phyloP scores from a whole-genome alignment of 2,329 filamentous ascomycete species.

The Microdochium paspali region DNA sequence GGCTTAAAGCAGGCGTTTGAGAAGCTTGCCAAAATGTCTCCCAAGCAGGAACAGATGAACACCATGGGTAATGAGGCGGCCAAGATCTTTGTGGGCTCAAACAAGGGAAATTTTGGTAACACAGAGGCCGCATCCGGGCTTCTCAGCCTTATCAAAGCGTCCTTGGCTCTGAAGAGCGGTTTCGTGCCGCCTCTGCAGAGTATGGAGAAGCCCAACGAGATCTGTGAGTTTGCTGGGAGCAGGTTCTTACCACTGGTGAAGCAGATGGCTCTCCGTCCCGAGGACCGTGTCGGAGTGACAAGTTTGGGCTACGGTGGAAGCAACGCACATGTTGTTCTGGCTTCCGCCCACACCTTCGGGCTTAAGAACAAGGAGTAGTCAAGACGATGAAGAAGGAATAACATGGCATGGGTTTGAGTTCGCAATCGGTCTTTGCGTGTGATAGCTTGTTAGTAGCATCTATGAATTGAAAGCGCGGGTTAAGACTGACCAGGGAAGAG shows the following conservation, averaged over 20 bases:
- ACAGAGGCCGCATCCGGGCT: slow-evolving; percentile 9
- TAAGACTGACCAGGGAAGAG: no score
- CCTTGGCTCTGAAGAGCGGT: slow-evolving; percentile 6
- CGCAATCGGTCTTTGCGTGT: no score
- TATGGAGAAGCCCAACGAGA: slow-evolving; percentile 8
- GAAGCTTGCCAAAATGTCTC: not conserved
- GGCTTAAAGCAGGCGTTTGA: not conserved
- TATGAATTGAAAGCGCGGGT: no score
- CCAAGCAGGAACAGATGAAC: not conserved
- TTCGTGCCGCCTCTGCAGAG: slow-evolving; percentile 7
- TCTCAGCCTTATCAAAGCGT: slow-evolving; percentile 10
- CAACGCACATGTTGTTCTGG: slow-evolving; percentile 10
- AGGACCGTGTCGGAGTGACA: slow-evolving; percentile 10
- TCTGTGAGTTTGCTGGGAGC: slow-evolving; percentile 1
- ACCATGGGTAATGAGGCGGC: not conserved
- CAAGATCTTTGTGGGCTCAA: slow-evolving; percentile 5
- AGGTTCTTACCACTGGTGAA: not conserved
- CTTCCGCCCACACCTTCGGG: not conserved
- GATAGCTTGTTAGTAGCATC: no score
- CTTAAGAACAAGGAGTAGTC: not conserved
- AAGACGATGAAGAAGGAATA: no score
- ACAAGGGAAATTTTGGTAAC: slow-evolving; percentile 13
- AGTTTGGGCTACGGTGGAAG: slow-evolving; percentile 11
- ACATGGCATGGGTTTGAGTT: no score
- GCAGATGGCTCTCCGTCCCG: not conserved